Evolutionary conservation across 768 basidiomycete species (phyloP).

Genomic region (Mycena sanguinolenta): DNA sequence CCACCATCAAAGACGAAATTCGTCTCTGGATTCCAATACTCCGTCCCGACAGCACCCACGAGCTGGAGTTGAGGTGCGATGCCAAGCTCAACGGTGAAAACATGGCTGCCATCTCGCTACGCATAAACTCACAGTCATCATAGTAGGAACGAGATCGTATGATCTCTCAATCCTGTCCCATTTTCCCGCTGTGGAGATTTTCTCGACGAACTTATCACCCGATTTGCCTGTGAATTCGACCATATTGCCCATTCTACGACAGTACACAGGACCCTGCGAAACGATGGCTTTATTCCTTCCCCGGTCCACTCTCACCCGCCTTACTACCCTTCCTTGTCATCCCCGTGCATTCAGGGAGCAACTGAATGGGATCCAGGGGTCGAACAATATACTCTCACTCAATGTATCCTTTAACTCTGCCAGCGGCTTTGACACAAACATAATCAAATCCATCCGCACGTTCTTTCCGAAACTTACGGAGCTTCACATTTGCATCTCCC

Average conservation of each 20-base stretch:
- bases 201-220: too few relatives aligned
- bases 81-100: too few relatives aligned
- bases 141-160: too few relatives aligned
- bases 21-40: too few relatives aligned
- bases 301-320: neutral
- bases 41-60: too few relatives aligned
- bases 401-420: neutral
- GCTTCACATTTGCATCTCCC: neutral
- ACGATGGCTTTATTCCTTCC: neutral
- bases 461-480: neutral
- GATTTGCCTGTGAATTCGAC: neutral
- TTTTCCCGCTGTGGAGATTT: too few relatives aligned
- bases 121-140: too few relatives aligned
- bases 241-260: neutral
- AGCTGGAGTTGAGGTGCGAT: too few relatives aligned
- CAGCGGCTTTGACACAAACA: neutral
- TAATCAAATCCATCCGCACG: neutral
- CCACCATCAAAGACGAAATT: too few relatives aligned
- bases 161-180: too few relatives aligned
- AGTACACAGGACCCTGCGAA: neutral
- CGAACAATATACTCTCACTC: neutral
- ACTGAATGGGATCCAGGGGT: neutral
- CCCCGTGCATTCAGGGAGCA: neutral
- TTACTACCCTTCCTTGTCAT: neutral
- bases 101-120: too few relatives aligned